Percentiles rank a stretch among this genome's conserved stretches.
Conservation (phyloP, 768 basidiomycete genomes). For the Pulveroboletus ravenelii region DNA sequence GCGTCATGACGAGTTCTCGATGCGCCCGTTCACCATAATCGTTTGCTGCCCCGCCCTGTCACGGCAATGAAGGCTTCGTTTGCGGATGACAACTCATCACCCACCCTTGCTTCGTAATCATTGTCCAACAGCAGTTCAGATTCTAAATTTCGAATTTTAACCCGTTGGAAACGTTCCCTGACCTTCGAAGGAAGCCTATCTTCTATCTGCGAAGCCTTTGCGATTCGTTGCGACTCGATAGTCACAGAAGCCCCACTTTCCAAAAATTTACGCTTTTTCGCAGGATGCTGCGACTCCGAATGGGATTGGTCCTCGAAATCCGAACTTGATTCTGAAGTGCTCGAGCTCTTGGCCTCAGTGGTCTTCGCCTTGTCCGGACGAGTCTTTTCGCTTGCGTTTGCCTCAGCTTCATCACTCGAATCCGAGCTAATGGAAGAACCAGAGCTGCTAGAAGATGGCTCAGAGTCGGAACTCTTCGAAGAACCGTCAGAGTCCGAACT, state of each 20-base stretch:
- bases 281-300: conserved; percentile 26
- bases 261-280: conserved; percentile 61
- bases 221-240: not conserved
- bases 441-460: conserved; percentile 14
- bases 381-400: not conserved
- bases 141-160: conserved; percentile 59
- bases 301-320: conserved; percentile 20
- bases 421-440: conserved; percentile 11
- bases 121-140: conserved; percentile 52
- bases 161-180: conserved; percentile 75
- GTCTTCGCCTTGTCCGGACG: no score
- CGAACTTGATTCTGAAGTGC: conserved; percentile 18
- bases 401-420: conserved; percentile 13
- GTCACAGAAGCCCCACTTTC: conserved; percentile 46
- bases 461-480: conserved; percentile 12
- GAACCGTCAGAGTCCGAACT: conserved; percentile 16
- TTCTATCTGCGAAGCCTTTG: conserved; percentile 1
- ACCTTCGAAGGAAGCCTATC: conserved; percentile 31
- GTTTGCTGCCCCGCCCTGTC: conserved; percentile 55
- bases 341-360: not conserved
- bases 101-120: conserved; percentile 74
- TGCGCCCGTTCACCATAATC: conserved; percentile 90
- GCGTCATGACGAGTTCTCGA: conserved; percentile 85
- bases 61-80: not conserved
- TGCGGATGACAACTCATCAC: conserved; percentile 11